Percentiles rank a stretch among this genome's conserved stretches.
Evolutionary conservation across 192 early-diverging fungal species (phyloP).

Genomic region (Entrophospora sp.): DNA sequence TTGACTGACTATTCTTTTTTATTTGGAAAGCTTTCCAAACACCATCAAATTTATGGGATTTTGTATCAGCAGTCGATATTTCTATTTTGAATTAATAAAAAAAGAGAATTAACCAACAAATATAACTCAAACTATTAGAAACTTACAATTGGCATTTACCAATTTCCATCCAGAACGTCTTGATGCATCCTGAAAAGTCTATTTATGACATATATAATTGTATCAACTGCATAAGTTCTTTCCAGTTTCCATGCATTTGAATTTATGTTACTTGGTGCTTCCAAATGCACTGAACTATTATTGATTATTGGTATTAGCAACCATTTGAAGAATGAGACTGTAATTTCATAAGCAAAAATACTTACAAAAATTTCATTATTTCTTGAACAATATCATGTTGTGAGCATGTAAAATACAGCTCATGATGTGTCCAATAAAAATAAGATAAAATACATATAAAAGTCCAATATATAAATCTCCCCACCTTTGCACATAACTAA

Average conservation of each 20-base stretch:
- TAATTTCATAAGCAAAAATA: neutral
- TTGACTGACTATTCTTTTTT: neutral
- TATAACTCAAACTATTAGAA: too few species aligned
- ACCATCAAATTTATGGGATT: neutral
- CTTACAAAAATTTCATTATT: neutral
- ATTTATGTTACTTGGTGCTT: neutral
- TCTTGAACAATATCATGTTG: neutral
- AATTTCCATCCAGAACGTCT: neutral
- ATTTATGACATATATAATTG: conserved; percentile 1
- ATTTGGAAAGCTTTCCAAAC: neutral
- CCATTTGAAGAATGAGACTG: too few species aligned
- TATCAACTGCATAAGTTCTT: too few species aligned
- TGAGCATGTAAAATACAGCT: too few species aligned
- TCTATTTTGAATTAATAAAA: neutral
- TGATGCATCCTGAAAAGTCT: too few species aligned
- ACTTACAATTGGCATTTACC: conserved; percentile 2
- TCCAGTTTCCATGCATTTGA: too few species aligned
- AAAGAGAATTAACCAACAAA: neutral
- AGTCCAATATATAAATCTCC: too few species aligned
- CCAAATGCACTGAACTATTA: neutral
- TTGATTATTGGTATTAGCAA: neutral
- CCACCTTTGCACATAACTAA: too few species aligned
- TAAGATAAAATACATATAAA: too few species aligned
- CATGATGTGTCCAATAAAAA: too few species aligned
- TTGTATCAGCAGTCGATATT: neutral